phyloP scores from a whole-genome alignment of 2,329 filamentous ascomycete species.

The Fusarium secorum region DNA sequence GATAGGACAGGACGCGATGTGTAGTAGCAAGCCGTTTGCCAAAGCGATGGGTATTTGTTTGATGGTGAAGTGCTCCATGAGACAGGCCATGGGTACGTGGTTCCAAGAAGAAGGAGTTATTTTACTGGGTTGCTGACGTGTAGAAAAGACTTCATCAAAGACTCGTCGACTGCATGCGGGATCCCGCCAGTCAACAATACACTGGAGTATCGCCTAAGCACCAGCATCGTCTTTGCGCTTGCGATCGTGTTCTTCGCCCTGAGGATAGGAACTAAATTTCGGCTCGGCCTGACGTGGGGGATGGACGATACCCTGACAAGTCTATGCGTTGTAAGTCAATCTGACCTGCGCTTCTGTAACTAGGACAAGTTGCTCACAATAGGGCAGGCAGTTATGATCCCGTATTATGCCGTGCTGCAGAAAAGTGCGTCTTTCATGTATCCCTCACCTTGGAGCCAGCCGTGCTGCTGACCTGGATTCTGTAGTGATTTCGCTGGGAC shows the following conservation, averaged over 20 bases:
- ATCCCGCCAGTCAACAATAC: background rate
- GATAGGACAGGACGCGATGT: background rate
- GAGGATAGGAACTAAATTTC: background rate
- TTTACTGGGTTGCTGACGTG: background rate
- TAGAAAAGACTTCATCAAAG: conserved; percentile 12
- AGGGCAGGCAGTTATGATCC: background rate
- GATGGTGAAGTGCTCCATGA: background rate
- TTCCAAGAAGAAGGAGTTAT: rapidly evolving
- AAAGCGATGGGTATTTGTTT: background rate
- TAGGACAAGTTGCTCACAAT: background rate
- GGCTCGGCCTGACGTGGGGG: background rate
- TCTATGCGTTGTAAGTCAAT: background rate
- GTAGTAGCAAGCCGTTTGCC: background rate
- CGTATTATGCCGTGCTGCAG: background rate
- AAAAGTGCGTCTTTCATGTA: too few relatives aligned
- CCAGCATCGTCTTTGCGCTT: too few relatives aligned
- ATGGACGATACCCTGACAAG: background rate
- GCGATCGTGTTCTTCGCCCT: background rate
- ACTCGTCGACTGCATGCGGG: background rate
- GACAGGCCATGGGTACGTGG: background rate
- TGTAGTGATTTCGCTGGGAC: too few relatives aligned
- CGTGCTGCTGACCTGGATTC: too few relatives aligned
- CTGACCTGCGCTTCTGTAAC: rapidly evolving
- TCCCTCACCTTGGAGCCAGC: too few relatives aligned
- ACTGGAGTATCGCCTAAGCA: too few relatives aligned